A percentile compares a stretch with the other conserved stretches of the same genome.
Evolutionary conservation across 768 basidiomycete species (phyloP).

Genomic region (Leucocoprinus leucothites): DNA sequence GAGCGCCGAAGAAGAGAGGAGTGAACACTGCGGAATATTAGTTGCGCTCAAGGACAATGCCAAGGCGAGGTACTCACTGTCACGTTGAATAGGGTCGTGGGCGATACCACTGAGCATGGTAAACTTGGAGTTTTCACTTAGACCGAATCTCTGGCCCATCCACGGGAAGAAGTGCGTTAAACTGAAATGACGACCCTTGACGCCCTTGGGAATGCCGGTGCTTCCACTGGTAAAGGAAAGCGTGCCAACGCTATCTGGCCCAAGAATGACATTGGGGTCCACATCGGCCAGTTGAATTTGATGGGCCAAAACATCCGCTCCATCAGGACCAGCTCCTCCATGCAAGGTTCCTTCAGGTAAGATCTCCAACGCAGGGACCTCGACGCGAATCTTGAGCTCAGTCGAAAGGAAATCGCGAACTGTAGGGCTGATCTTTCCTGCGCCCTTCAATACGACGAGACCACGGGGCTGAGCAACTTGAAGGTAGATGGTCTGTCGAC

Average conservation of each 20-base stretch:
- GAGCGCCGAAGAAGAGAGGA: conserved; percentile 94
- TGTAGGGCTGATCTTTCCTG: conserved; percentile 73
- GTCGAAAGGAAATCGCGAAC: conserved; percentile 81
- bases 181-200: conserved; percentile 90
- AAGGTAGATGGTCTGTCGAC: conserved; percentile 90
- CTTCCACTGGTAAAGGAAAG: conserved; percentile 96
- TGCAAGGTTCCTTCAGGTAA: conserved; percentile 56
- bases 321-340: conserved; percentile 51
- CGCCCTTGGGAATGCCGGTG: conserved; percentile 98
- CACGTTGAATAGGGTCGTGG: conserved; percentile 97
- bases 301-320: conserved; percentile 58
- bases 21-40: conserved; percentile 78
- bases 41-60: conserved; percentile 1
- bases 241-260: conserved; percentile 95
- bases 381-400: conserved; percentile 82
- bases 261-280: conserved; percentile 80
- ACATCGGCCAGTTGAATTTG: conserved; percentile 55
- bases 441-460: conserved; percentile 86
- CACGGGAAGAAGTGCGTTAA: conserved; percentile 99
- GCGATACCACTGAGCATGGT: conserved; percentile 99
- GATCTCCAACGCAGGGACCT: conserved; percentile 87
- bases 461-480: conserved; percentile 90
- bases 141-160: conserved; percentile 89
- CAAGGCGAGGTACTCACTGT: conserved; percentile 65
- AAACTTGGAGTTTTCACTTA: conserved; percentile 76